These are phyloP conservation scores for Mycena epipterygia DNA, from an alignment of 768 basidiomycete genomes.

Conservation along the genomic window DNA sequence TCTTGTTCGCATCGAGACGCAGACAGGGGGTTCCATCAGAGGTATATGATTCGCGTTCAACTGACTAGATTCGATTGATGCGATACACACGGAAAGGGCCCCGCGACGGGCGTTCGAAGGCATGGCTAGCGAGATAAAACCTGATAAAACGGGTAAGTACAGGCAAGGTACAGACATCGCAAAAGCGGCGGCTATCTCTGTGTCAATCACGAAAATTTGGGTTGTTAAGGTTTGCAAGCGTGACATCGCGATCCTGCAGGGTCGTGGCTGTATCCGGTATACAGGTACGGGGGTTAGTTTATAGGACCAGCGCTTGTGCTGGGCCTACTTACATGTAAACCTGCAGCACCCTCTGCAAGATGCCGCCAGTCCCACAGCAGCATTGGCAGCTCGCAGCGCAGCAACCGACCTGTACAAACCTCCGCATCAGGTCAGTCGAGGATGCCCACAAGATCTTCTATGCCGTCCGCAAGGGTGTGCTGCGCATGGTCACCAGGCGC, in stretches of 20 bases:
- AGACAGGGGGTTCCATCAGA: background rate
- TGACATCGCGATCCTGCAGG: slow-evolving; percentile 38
- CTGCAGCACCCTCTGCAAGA: slow-evolving; percentile 3
- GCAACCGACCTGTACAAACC: slow-evolving; percentile 77
- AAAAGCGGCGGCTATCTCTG: background rate
- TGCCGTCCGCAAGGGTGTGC: slow-evolving; percentile 71
- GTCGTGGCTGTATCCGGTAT: slow-evolving; percentile 32
- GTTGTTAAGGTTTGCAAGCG: slow-evolving; percentile 33
- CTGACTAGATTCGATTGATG: slow-evolving; percentile 10
- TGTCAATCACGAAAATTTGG: slow-evolving; percentile 26
- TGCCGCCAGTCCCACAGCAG: slow-evolving; percentile 17
- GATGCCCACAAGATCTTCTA: slow-evolving; percentile 89
- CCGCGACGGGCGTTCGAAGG: background rate
- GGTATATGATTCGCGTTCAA: background rate
- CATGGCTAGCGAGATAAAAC: too few relatives aligned
- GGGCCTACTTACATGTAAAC: slow-evolving; percentile 29
- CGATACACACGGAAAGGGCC: slow-evolving; percentile 21
- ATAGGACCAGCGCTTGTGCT: slow-evolving; percentile 27
- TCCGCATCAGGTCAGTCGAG: slow-evolving; percentile 81
- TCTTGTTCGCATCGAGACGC: slow-evolving; percentile 22
- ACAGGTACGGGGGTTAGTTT: slow-evolving; percentile 22
- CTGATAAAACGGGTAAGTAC: too few relatives aligned
- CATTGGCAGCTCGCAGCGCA: slow-evolving; percentile 54
- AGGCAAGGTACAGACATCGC: too few relatives aligned
- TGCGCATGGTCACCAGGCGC: slow-evolving; percentile 82